phyloP scores from a whole-genome alignment of 441 rosid species.

The Bocquillonia castaneifolia region DNA sequence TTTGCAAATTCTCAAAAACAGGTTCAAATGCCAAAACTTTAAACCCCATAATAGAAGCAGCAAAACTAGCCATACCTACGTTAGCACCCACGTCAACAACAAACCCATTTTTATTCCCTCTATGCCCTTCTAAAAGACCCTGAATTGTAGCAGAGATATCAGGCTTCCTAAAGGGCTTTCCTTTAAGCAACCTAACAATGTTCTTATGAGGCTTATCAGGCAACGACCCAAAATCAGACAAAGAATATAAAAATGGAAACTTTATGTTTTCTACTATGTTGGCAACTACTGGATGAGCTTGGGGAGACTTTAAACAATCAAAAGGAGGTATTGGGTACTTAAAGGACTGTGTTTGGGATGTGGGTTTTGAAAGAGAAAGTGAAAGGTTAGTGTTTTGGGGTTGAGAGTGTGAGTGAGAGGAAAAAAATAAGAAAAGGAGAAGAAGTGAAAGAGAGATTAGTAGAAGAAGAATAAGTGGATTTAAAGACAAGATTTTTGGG shows the following conservation, averaged over 20 bases:
- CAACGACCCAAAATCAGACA: slow-evolving; percentile 75
- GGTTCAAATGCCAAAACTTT: slow-evolving; percentile 83
- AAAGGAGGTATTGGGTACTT: slow-evolving; percentile 45
- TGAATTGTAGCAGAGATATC: slow-evolving; percentile 84
- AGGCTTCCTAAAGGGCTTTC: slow-evolving; percentile 81
- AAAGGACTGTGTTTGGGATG: slow-evolving; percentile 24
- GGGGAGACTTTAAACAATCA: slow-evolving; percentile 69
- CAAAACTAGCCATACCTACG: slow-evolving; percentile 95
- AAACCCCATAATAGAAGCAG: slow-evolving; percentile 90
- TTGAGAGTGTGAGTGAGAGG: slow-evolving; percentile 30
- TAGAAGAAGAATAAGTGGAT: slow-evolving; percentile 30
- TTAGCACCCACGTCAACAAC: slow-evolving; percentile 92
- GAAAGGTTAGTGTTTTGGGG: slow-evolving; percentile 23
- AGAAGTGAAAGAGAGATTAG: slow-evolving; percentile 25
- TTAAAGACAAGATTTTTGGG: slow-evolving; percentile 45
- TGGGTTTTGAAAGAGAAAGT: slow-evolving; percentile 31
- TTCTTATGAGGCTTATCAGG: slow-evolving; percentile 95
- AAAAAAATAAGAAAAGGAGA: slow-evolving; percentile 34
- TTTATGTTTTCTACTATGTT: slow-evolving; percentile 79
- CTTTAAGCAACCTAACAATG: slow-evolving; percentile 80
- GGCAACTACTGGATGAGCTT: slow-evolving; percentile 83
- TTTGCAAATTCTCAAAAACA: slow-evolving; percentile 81
- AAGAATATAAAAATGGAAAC: slow-evolving; percentile 70
- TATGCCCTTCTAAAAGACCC: slow-evolving; percentile 48
- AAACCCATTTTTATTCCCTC: slow-evolving; percentile 41